Evolutionary conservation across 192 early-diverging fungal species (phyloP), one percentile per base, ranked within the genome.

Genomic region (Coemansia sp.): DNA sequence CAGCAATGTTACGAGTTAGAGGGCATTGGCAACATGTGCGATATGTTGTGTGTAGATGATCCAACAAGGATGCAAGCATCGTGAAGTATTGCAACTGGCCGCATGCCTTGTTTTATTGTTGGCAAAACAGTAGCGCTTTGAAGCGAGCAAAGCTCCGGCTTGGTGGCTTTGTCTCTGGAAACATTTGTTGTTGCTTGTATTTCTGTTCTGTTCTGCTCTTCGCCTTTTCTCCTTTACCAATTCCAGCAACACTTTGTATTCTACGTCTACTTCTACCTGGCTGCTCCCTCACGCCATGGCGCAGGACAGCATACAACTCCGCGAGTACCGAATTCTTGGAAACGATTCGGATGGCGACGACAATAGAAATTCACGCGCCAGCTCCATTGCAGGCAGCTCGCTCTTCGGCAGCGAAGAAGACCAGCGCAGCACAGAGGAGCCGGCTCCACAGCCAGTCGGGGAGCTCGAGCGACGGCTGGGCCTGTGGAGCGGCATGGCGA

Each of bases 401-500:
- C 11, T 27, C 11, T 1, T 29, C 19, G 27, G 48, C 27, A 29
- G 23, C 30, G 34, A 5, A 6, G 44, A 23, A 19, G 52, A 47
- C 13, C 23, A 44, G 23, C 36, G 14, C 27, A 8, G 34, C 47
- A n/a, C n/a, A n/a, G n/a, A n/a, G n/a, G n/a, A n/a, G n/a, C n/a
- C n/a, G n/a, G n/a, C n/a, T n/a, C n/a, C 13, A 11, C 34, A 36
- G 34, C 34, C 34, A 5, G 5, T 17, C 8, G 50, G 2, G 38
- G 66, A 37, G 57, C 62, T 82, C 54, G 70, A 76, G 59, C 62
- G 66, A 20, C 67, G 56, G 25, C 67, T 82, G 27, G 80, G 80
- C 3, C 67, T 77, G 30, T 72, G 74, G 70, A 74, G 67, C 56
- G 80, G 74, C 47, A 82, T 76, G 66, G 74, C 67, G 2, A 66